phyloP scores from a whole-genome alignment of 1,284 basidiomycete species.

The Xanthoconium separans region DNA sequence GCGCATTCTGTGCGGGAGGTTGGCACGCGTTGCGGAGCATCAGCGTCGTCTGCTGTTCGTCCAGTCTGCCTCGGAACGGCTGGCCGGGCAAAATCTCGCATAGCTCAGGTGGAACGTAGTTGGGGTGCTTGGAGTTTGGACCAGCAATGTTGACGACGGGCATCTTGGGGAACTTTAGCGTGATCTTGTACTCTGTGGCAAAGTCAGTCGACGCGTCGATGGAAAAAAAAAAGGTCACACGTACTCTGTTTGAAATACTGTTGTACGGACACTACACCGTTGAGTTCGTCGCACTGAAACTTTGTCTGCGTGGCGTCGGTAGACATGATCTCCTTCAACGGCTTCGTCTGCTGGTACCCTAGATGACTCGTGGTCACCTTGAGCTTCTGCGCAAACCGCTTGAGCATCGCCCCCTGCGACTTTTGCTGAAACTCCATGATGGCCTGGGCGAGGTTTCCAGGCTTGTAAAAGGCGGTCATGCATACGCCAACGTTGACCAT shows the following conservation, averaged over 20 bases:
- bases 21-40: conserved; percentile 69
- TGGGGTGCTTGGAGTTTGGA: conserved; percentile 37
- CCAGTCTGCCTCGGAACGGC: conserved; percentile 52
- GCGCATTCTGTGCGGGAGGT: conserved; percentile 55
- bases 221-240: conserved; percentile 11
- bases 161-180: conserved; percentile 50
- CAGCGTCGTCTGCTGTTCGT: conserved; percentile 50
- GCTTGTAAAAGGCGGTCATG: conserved; percentile 68
- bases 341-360: conserved; percentile 50
- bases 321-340: conserved; percentile 45
- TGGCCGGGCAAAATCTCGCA: conserved; percentile 62
- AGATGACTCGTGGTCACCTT: conserved; percentile 58
- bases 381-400: conserved; percentile 49
- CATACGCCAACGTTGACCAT: conserved; percentile 76
- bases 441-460: conserved; percentile 59
- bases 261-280: conserved; percentile 52
- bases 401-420: conserved; percentile 48
- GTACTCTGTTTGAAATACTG: conserved; percentile 61
- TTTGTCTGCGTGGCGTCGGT: conserved; percentile 44
- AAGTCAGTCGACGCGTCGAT: not conserved
- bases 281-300: conserved; percentile 55
- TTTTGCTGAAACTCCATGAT: conserved; percentile 46
- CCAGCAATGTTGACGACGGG: conserved; percentile 61
- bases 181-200: conserved; percentile 54
- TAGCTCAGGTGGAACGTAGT: conserved; percentile 64